phyloP scores from a whole-genome alignment of 2,329 filamentous ascomycete species.

The Cercospora sojina region DNA sequence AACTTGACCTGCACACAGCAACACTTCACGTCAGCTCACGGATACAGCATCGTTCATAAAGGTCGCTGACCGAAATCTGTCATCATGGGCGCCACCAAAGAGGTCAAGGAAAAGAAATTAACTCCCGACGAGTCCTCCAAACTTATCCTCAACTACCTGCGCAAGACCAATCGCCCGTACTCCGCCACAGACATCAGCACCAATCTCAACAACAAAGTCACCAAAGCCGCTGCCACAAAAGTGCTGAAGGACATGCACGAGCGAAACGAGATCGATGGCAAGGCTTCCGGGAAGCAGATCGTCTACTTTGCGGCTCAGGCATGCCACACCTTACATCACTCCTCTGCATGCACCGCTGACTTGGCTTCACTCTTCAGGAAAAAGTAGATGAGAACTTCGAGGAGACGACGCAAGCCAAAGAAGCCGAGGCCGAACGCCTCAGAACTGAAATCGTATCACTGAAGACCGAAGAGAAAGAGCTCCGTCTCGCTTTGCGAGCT shows the following conservation, averaged over 20 bases:
- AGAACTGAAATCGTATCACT: constrained; percentile 47
- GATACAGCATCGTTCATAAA: background rate
- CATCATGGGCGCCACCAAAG: constrained; percentile 37
- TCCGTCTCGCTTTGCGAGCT: constrained; percentile 49
- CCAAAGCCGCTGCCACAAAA: constrained; percentile 57
- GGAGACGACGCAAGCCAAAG: constrained; percentile 51
- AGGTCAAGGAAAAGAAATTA: constrained; percentile 33
- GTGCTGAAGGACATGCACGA: constrained; percentile 63
- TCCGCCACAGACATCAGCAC: constrained; percentile 39
- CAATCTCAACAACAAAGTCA: constrained; percentile 39
- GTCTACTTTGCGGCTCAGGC: constrained; percentile 59
- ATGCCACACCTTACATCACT: constrained; percentile 1
- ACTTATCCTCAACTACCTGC: constrained; percentile 36
- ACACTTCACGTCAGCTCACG: background rate
- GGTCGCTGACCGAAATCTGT: background rate
- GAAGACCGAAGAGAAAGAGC: constrained; percentile 49
- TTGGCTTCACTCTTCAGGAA: constrained; percentile 43
- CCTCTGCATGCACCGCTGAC: background rate
- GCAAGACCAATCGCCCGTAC: constrained; percentile 38
- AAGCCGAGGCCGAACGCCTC: constrained; percentile 50
- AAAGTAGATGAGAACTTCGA: constrained; percentile 50
- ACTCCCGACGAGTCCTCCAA: constrained; percentile 34
- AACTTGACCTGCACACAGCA: background rate
- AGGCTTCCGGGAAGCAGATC: constrained; percentile 59
- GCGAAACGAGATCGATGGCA: constrained; percentile 58